A percentile compares a stretch with the other conserved stretches of the same genome.
Conservation (phyloP, 768 basidiomycete species). For the Macrolepiota fuliginosa region DNA sequence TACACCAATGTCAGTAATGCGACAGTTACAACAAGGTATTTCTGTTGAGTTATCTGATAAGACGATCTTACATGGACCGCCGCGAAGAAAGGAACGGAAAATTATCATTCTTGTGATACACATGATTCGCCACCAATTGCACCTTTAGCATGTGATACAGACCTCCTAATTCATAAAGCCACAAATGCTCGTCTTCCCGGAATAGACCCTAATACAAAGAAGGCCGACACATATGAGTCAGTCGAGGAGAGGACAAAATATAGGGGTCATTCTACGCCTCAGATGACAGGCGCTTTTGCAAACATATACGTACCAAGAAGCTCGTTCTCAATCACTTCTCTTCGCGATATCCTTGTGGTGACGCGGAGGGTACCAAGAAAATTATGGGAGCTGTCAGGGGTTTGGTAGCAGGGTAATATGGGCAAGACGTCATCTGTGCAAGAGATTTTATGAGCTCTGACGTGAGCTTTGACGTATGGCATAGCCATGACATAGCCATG, state of each 20-base stretch:
- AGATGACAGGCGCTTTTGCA: conserved; percentile 87
- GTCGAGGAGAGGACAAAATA: conserved; percentile 65
- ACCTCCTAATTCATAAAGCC: conserved; percentile 84
- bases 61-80: conserved; percentile 66
- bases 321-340: conserved; percentile 87
- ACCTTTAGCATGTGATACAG: conserved; percentile 58
- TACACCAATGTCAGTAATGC: conserved; percentile 66
- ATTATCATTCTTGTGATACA: conserved; percentile 81
- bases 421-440: conserved; percentile 63
- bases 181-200: conserved; percentile 83
- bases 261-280: conserved; percentile 89
- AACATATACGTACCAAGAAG: conserved; percentile 52
- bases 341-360: conserved; percentile 70
- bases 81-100: conserved; percentile 66
- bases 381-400: conserved; percentile 64
- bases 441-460: conserved; percentile 74
- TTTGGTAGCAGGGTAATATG: conserved; percentile 54
- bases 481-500: conserved; percentile 21
- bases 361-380: conserved; percentile 44
- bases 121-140: conserved; percentile 71
- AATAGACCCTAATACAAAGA: conserved; percentile 58
- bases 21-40: conserved; percentile 63
- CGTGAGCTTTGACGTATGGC: conserved; percentile 56
- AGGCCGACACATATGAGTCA: conserved; percentile 54
- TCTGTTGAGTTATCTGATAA: conserved; percentile 67